Percentiles rank a stretch among this genome's conserved stretches.
phyloP scores from a whole-genome alignment of 2,329 filamentous ascomycete genomes.

The Parafenestella ontariensis region DNA sequence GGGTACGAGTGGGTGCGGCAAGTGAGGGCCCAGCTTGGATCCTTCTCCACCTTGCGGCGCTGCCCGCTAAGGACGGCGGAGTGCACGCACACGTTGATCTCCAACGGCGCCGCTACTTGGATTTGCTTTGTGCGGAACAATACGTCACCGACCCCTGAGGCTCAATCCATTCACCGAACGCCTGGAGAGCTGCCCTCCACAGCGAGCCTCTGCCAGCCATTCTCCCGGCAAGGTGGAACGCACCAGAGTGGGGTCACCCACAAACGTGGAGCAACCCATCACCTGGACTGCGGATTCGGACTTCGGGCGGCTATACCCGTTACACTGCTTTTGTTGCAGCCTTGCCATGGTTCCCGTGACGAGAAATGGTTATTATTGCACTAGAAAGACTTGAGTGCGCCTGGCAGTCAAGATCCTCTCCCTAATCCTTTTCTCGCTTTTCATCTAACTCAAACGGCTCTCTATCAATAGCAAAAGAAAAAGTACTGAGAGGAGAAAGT shows the following conservation, averaged over 20 bases:
- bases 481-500: too few relatives aligned
- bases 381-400: too few relatives aligned
- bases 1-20: not conserved
- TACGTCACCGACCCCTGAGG: not conserved
- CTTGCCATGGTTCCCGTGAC: too few relatives aligned
- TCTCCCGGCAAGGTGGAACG: constrained; percentile 8
- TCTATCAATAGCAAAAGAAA: too few relatives aligned
- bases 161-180: not conserved
- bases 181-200: not conserved
- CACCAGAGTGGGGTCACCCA: not conserved
- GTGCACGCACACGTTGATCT: not conserved
- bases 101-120: not conserved
- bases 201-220: not conserved
- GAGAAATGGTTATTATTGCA: too few relatives aligned
- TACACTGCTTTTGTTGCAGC: not conserved
- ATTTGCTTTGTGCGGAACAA: not conserved
- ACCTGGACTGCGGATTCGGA: not conserved
- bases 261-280: not conserved
- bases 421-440: too few relatives aligned
- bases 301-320: not conserved
- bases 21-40: not conserved
- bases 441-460: too few relatives aligned
- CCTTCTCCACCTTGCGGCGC: not conserved
- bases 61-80: not conserved
- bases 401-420: too few relatives aligned